These are phyloP conservation scores for Fusarium humuli DNA, from an alignment of 2,329 filamentous ascomycete species.

Conservation along the genomic window DNA sequence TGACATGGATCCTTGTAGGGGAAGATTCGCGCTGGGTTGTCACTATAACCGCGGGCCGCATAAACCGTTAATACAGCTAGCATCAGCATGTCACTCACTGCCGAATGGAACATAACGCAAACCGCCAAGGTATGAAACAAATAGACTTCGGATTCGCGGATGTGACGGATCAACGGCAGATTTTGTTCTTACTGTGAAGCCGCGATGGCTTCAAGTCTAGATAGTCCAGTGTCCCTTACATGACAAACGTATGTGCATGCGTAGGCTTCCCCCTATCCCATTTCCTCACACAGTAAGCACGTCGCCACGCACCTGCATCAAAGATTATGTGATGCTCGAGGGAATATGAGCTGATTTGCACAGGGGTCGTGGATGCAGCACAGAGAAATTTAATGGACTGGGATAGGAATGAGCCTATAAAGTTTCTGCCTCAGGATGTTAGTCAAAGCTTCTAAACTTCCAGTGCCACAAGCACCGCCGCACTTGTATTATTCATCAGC, in stretches of 20 bases:
- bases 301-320: slow-evolving; percentile 10
- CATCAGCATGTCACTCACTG: neutral
- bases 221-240: neutral
- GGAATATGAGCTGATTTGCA: slow-evolving; percentile 29
- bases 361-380: neutral
- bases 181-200: slow-evolving; percentile 14
- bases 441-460: neutral
- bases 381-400: neutral
- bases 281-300: neutral
- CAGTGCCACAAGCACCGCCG: neutral
- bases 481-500: slow-evolving; percentile 24
- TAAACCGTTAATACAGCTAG: neutral
- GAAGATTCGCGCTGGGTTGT: neutral
- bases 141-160: slow-evolving; percentile 15
- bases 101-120: slow-evolving; percentile 24
- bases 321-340: neutral
- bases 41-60: neutral
- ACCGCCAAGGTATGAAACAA: slow-evolving; percentile 13
- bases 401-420: neutral
- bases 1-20: neutral
- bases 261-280: neutral
- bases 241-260: neutral
- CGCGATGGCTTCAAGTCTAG: slow-evolving; percentile 13
- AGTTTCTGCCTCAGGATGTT: slow-evolving; percentile 10
- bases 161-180: slow-evolving; percentile 24